Evolutionary conservation across 2,329 filamentous ascomycete species (phyloP), one percentile per base, ranked within the genome.

Genomic region (Hypoxylon sp.): DNA sequence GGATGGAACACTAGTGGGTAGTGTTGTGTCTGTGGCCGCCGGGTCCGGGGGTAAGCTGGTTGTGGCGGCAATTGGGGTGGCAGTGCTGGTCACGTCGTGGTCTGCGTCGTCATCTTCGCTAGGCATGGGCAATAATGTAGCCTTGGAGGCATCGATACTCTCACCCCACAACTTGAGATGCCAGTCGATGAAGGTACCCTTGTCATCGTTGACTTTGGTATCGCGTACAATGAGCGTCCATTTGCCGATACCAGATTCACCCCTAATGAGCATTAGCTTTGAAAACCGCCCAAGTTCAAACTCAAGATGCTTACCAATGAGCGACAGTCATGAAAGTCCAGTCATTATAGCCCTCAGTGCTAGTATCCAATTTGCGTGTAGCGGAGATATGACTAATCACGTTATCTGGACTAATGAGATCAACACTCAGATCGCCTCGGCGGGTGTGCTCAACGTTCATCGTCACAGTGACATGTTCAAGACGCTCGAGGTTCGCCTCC

Each of bases 271-370:
- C 57, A 73, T 84, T 77, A 84, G 79, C 57, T 60, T 36, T 48
- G 7, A 50, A 48, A 17, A 34, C 1, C 4, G 45, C 5, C 14
- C 9, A 25, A 38, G 9, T 11, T 34, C n/a, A 21, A 63, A 56
- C 48, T 2, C 10, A 17, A 41, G 5, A 55, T 56, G 80, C 90
- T 80, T 85, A 94, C 92, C 94, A 99, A 79, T 99, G 96, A 70
- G 91, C 94, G 38, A 99, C 96, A 68, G 91, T 97, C 96, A 99
- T 99, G 75, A 99, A 99, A 0, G 95, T 98, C 96, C 96, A 99
- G 81, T 98, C 93, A 38, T 90, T 83, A 78, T 98, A 99, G 7
- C 96, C 96, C 21, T 81, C 80, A 0, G 81, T 77, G 36, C 86
- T 86, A 1, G 86, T 83, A 78, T 99, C 96, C 21, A 88, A 80